Base-by-base conservation (phyloP, 1,284 basidiomycete genomes). In the Rhodofomes roseus region DNA sequence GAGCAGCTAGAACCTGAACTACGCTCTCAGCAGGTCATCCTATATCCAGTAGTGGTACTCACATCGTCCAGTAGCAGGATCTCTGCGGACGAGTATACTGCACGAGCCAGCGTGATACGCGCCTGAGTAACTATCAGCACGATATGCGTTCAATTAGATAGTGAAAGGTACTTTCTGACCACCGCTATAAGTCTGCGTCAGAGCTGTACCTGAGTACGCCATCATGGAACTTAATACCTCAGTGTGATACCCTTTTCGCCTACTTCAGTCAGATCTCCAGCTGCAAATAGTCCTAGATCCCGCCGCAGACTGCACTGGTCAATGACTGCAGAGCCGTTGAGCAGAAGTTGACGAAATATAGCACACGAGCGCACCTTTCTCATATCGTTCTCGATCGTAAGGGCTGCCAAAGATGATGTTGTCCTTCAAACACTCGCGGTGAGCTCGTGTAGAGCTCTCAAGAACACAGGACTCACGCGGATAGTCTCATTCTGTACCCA, bases 251-350 rank as follows among this genome's bases (percentile, higher is more conserved):
- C 86, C 67, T 82, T 84, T 68, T 87, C 85, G 6, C 86, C 86
- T 20, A 87, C 84, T 67, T 91, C 89, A 0, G 90, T 92, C 60
- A 78, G 66, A 66, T 93, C 90, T 0, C 89, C 88, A 48, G 88
- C 89, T 44, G 88, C 84, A 63, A 90, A 88, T n/a, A 90, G 68
- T 25, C 76, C 76, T 4, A 91, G 72, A 65, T 92, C 89, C 4
- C 79, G 79, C 65, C 83, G 79, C 27, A 92, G 73, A 1, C 79
- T 84, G 62, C 88, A 90, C 64, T 86, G 85, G 37, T 83, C 70
- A 18, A 90, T 69, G 23, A 87, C 87, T 77, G 37, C 71, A 71
- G 69, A 56, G 70, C 66, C 2, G 75, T 66, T n/a, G n/a, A n/a
- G n/a, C 40, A 70, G 76, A 58, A 74, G 77, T 41, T 36, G 34